Percentiles rank a stretch among this genome's conserved stretches.
These are phyloP conservation scores for Echeveria elegans DNA, from an alignment of 164 flowering plant species.

Conservation along the genomic window DNA sequence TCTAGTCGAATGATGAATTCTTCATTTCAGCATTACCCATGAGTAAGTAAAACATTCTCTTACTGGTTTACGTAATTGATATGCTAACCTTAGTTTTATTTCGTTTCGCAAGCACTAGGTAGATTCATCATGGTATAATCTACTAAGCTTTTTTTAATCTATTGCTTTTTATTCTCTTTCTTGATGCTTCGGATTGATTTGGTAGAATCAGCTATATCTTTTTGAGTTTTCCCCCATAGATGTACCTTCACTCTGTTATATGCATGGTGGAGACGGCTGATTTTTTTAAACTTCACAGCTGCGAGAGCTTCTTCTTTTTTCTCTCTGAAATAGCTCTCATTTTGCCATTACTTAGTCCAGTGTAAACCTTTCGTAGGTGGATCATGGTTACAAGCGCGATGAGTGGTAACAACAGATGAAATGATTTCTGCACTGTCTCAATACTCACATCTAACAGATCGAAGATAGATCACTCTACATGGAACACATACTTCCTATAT, in stretches of 20 bases:
- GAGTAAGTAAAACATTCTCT: slow-evolving; percentile 2
- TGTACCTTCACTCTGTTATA: not conserved
- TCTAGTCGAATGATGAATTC: slow-evolving; percentile 15
- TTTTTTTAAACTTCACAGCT: not conserved
- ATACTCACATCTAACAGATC: not conserved
- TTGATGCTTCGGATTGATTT: no score
- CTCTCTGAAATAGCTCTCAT: not conserved
- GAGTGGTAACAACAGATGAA: not conserved
- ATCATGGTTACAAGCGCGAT: not conserved
- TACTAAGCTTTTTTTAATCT: no score
- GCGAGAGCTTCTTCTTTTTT: not conserved
- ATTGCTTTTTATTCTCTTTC: no score
- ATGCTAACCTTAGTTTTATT: not conserved
- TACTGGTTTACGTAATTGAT: not conserved
- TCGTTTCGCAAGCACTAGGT: not conserved
- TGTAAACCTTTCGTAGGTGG: not conserved
- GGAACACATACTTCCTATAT: not conserved
- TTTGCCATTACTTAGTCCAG: not conserved
- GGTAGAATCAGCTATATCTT: no score
- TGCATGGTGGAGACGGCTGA: not conserved
- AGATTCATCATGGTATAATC: not conserved
- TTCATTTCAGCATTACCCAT: slow-evolving; percentile 4
- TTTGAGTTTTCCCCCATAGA: no score
- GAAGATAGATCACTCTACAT: not conserved
- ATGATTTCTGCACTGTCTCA: not conserved